These are phyloP conservation scores for Fulvia fulva DNA, from an alignment of 2,329 filamentous ascomycete species.

Conservation along the genomic window DNA sequence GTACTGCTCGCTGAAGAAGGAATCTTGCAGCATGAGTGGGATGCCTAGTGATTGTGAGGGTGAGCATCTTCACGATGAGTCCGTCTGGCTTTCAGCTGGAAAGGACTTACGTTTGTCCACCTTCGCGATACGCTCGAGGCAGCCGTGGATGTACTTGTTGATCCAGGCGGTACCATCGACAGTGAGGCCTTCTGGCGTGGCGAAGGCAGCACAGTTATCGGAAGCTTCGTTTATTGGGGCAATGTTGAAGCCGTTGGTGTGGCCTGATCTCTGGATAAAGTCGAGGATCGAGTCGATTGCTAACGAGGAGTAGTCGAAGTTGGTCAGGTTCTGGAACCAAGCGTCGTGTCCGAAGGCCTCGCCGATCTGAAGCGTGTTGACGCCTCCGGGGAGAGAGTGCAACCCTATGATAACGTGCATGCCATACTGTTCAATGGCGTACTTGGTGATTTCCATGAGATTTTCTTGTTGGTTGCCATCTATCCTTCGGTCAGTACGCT, in stretches of 20 bases:
- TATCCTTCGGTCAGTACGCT: too few species aligned
- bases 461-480: constrained; percentile 29
- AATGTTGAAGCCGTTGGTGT: constrained; percentile 33
- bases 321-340: constrained; percentile 38
- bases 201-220: constrained; percentile 37
- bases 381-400: constrained; percentile 33
- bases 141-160: constrained; percentile 33
- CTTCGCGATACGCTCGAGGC: constrained; percentile 24
- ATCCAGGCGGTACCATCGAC: constrained; percentile 32
- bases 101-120: constrained; percentile 16
- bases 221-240: constrained; percentile 38
- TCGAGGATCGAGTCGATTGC: constrained; percentile 32
- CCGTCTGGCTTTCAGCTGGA: too few species aligned
- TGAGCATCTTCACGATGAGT: too few species aligned
- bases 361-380: constrained; percentile 31
- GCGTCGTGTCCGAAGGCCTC: constrained; percentile 29
- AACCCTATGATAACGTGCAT: constrained; percentile 38
- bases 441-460: constrained; percentile 33
- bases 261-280: constrained; percentile 33
- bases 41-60: too few species aligned
- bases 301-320: constrained; percentile 33
- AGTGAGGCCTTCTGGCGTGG: constrained; percentile 30
- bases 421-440: constrained; percentile 35
- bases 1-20: too few species aligned
- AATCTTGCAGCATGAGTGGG: too few species aligned